Base-by-base conservation (phyloP, 2,329 filamentous ascomycete species). In the Hypoxylon sp. region DNA sequence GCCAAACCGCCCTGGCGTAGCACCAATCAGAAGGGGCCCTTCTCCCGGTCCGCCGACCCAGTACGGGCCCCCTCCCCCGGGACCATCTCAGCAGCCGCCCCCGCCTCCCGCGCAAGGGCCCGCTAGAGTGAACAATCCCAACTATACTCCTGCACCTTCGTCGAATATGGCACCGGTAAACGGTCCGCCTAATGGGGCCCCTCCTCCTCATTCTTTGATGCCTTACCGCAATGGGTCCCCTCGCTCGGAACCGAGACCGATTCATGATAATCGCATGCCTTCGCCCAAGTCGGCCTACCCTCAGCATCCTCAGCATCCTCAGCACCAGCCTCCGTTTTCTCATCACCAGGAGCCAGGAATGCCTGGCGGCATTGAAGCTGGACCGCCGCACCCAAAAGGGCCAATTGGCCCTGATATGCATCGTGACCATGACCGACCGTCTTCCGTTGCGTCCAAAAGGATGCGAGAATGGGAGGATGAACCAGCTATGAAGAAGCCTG, bases 401-500 rank as follows among this genome's bases (percentile, higher is more conserved):
- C 71, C 79, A 1, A 80, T 83, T 59, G 87, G 90, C 47, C 89
- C 90, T 48, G 90, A 94, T 73, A 83, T 86, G 62, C 90, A 84
- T 56, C 81, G 86, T 62, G 85, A 87, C 56, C 85, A 83, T 64
- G 91, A 97, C 58, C 87, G 93, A n/a, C 92, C 93, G 17, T 79
- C 90, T 1, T 96, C 93, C 37, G 91, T 92, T 10, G 87, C 86
- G 3, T 88, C 90, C 59, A 99, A 99, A 84, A 88, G 95, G 60
- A 85, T 89, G 76, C 89, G 94, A 50, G 95, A 98, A 73, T 97
- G 95, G 94, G 95, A 98, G 70, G 91, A 94, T 34, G 93, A 96
- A 34, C 81, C 87, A 20, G 80, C 88, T 3, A 83, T 84, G 46
- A 97, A 97, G 82, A 97, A 97, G 81, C 88, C 91, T 64, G 90